A percentile compares a stretch with the other conserved stretches of the same genome.
Evolutionary conservation across 192 early-diverging fungal genomes (phyloP).

Genomic region (Entomortierella lignicola): DNA sequence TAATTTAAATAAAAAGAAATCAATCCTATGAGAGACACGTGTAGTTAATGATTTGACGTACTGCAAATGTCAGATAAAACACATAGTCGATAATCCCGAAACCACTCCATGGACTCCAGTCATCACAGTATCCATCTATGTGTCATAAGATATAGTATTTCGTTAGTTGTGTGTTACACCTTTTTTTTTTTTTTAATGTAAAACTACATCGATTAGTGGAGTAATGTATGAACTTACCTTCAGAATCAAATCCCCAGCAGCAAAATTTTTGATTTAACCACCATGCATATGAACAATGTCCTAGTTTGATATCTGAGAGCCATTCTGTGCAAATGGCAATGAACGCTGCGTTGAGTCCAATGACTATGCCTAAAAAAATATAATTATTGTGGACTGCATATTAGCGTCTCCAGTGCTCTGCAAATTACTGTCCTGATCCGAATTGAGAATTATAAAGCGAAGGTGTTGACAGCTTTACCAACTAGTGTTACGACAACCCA

Average conservation of each 20-base stretch:
- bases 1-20: too few relatives aligned
- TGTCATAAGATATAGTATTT: too few relatives aligned
- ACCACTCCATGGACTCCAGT: constrained; percentile 77
- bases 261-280: constrained; percentile 95
- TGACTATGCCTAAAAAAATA: constrained; percentile 60
- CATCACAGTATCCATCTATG: constrained; percentile 71
- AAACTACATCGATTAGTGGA: background rate
- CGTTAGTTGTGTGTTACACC: too few relatives aligned
- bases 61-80: constrained; percentile 78
- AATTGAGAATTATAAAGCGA: too few relatives aligned
- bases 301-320: constrained; percentile 89
- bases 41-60: too few relatives aligned
- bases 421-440: too few relatives aligned
- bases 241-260: constrained; percentile 81
- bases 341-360: constrained; percentile 87
- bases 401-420: too few relatives aligned
- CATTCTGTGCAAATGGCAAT: constrained; percentile 93
- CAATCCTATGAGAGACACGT: too few relatives aligned
- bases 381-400: background rate
- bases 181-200: background rate
- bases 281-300: constrained; percentile 85
- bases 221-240: constrained; percentile 53
- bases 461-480: constrained; percentile 64
- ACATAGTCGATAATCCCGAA: constrained; percentile 79
- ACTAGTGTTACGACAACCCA: constrained; percentile 88